A percentile compares a stretch with the other conserved stretches of the same genome.
Evolutionary conservation across 164 flowering plant genomes (phyloP).

Genomic region (Tetrastigma voinierianum): DNA sequence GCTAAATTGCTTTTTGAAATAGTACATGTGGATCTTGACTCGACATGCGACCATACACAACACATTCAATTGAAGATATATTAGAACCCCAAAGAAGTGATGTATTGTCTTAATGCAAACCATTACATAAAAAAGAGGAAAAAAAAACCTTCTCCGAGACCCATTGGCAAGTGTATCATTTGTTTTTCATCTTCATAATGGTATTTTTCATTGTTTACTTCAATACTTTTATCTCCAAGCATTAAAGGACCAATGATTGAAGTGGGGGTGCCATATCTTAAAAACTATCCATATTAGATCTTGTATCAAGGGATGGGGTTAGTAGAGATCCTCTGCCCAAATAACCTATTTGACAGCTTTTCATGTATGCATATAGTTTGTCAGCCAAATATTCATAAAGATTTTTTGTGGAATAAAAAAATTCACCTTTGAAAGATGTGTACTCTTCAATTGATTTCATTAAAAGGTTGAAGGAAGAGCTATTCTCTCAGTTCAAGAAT

Average conservation of each 20-base stretch:
- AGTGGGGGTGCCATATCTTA: constrained; percentile 29
- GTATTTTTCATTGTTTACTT: constrained; percentile 34
- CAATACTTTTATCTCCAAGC: constrained; percentile 35
- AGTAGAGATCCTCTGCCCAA: constrained; percentile 39
- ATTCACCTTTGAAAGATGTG: background rate
- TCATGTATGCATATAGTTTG: no score
- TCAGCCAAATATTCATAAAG: no score
- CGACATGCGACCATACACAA: constrained; percentile 58
- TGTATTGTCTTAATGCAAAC: background rate
- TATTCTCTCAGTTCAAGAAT: constrained; percentile 10
- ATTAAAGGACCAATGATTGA: constrained; percentile 40
- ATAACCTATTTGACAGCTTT: background rate
- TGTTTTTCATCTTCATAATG: constrained; percentile 51
- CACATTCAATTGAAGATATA: background rate
- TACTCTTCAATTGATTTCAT: background rate
- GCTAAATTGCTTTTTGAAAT: constrained; percentile 52
- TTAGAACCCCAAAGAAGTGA: background rate
- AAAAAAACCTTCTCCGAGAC: constrained; percentile 28
- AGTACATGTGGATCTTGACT: constrained; percentile 45
- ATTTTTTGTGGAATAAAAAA: background rate
- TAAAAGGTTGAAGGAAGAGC: background rate
- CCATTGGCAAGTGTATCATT: constrained; percentile 38
- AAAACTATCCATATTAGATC: constrained; percentile 43
- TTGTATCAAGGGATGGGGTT: constrained; percentile 38
- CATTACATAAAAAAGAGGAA: no score